Evolutionary conservation across 805 yeast genomes (phyloP), one percentile per base, ranked within the genome.

Genomic region (Candida loeiensis): DNA sequence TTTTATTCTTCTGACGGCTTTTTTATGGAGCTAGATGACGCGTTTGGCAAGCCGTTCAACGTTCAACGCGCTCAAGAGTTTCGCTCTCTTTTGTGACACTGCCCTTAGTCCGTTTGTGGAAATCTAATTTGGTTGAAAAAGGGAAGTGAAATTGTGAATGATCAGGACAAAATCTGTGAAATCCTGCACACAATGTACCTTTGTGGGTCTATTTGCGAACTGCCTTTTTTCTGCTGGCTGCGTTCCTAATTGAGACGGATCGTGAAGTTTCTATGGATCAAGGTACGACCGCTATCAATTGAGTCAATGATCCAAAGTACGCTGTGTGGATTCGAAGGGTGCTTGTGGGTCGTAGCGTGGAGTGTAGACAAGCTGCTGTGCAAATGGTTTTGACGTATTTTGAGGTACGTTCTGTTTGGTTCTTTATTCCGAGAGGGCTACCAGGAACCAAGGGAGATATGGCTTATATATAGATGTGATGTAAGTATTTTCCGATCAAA

Each of bases 201-300:
- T 39, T 39, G 43, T 39, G 43, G 7, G 3, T 5, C n/a, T 39
- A 28, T 39, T 36, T 25, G 12, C 11, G 17, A 19, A 32, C 19
- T 39, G n/a, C 38, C 39, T 17, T 19, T 28, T 33, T 34, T 26
- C n/a, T 39, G 43, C 43, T 39, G 43, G 43, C 27, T 39, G 30
- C 16, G 18, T 34, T 26, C 43, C 43, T n/a, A 17, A 34, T 39
- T 34, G 32, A 36, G 43, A 17, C 11, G 20, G 33, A 21, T 21
- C 24, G 9, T 21, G 24, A 21, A 21, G 24, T n/a, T 21, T 6
- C 6, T 6, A 21, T 9, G 24, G 9, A 7, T 21, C 24, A 21
- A 21, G 24, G 24, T 21, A 21, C 29, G 14, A 26, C 8, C 13
- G 7, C 29, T 26, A 26, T 26, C 29, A 26, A 26, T 26, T 26